Evolutionary conservation across 2,329 filamentous ascomycete species (phyloP).

Genomic region (Phaeosphaeriaceae sp.): DNA sequence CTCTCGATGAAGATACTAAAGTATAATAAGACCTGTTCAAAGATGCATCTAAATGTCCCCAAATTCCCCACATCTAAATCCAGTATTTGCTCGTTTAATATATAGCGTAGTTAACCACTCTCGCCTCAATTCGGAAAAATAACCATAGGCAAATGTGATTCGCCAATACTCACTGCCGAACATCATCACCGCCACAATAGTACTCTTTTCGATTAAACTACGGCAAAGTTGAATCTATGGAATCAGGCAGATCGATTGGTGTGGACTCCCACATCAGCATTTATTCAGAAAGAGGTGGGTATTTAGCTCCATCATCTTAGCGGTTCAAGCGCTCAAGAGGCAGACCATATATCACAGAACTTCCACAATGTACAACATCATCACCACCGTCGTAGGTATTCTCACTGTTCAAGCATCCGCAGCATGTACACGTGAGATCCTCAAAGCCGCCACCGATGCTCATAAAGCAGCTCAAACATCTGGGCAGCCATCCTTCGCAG

Average conservation of each 20-base stretch:
- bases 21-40: too few relatives aligned
- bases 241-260: not conserved
- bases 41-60: too few relatives aligned
- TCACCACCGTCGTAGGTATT: not conserved
- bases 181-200: not conserved
- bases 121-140: not conserved
- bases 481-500: slow-evolving; percentile 27
- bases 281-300: not conserved
- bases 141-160: not conserved
- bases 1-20: too few relatives aligned
- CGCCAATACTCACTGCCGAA: slow-evolving; percentile 10
- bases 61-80: not conserved
- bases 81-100: not conserved
- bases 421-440: slow-evolving; percentile 28
- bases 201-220: not conserved
- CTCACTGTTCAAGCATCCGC: slow-evolving; percentile 19
- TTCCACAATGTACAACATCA: slow-evolving; percentile 8
- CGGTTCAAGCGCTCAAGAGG: not conserved
- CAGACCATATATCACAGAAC: not conserved
- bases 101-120: not conserved
- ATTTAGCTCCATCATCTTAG: not conserved
- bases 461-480: slow-evolving; percentile 28
- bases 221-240: not conserved
- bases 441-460: slow-evolving; percentile 26
- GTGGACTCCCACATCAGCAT: not conserved